Evolutionary conservation across 2,329 filamentous ascomycete species (phyloP).

Genomic region (Aureobasidium zeae): DNA sequence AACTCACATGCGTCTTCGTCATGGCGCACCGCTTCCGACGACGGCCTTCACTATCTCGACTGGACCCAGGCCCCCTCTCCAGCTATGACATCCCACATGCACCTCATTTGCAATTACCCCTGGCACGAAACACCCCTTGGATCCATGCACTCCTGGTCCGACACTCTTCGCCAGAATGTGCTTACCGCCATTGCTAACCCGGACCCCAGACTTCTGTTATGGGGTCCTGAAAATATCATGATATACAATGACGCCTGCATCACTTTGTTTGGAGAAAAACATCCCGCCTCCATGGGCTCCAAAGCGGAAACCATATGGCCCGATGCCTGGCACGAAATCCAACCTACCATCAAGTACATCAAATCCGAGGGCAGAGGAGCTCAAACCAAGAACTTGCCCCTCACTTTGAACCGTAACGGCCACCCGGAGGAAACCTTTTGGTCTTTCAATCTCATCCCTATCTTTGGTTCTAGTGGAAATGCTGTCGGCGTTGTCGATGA

Average conservation of each 20-base stretch:
- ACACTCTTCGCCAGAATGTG: conserved; percentile 21
- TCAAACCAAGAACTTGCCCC: conserved; percentile 19
- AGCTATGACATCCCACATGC: conserved; percentile 8
- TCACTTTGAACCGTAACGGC: conserved; percentile 23
- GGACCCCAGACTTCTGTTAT: conserved; percentile 24
- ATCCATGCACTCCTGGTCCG: conserved; percentile 23
- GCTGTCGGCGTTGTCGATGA: conserved; percentile 17
- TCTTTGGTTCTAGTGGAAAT: conserved; percentile 18
- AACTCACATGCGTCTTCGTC: conserved; percentile 7
- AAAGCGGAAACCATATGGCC: conserved; percentile 18
- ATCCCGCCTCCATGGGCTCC: conserved; percentile 19
- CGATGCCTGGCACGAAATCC: conserved; percentile 16
- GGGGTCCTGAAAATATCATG: conserved; percentile 28
- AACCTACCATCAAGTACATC: conserved; percentile 18
- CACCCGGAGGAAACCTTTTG: conserved; percentile 27
- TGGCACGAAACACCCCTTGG: conserved; percentile 25
- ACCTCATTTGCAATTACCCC: conserved; percentile 23
- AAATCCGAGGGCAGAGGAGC: conserved; percentile 21
- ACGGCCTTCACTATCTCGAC: conserved; percentile 7
- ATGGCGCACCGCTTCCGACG: conserved; percentile 12
- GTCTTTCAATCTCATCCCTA: conserved; percentile 24
- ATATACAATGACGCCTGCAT: conserved; percentile 31
- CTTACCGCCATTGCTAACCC: conserved; percentile 25
- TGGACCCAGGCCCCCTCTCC: background rate
- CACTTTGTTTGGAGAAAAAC: conserved; percentile 26